Conservation (phyloP, 495 filamentous ascomycete species). For the Staphylotrichum tortipilum region DNA sequence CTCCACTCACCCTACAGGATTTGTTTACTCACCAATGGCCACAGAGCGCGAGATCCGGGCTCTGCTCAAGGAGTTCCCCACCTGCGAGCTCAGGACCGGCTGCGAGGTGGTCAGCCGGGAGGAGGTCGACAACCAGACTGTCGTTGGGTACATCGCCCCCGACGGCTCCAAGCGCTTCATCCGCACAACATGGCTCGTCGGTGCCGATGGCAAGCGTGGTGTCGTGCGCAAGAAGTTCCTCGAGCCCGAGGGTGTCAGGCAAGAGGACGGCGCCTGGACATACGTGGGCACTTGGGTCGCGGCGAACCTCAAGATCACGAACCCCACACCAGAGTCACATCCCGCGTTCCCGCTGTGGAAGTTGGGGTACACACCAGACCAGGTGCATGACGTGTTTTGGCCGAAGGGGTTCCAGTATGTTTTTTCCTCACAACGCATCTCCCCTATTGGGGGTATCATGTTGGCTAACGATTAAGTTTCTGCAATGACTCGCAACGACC, state of each 20-base stretch:
- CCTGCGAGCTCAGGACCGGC: no score
- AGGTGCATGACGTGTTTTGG: slow-evolving; percentile 46
- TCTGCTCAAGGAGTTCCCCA: no score
- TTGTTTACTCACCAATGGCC: no score
- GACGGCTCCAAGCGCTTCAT: slow-evolving; percentile 20
- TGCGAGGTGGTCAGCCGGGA: no score
- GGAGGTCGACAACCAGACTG: slow-evolving; percentile 21
- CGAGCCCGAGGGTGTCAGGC: slow-evolving; percentile 34
- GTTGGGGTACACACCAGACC: slow-evolving; percentile 37
- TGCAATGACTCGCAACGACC: slow-evolving; percentile 2
- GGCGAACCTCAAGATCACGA: slow-evolving; percentile 37
- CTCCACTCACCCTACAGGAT: no score
- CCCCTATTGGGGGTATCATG: background rate
- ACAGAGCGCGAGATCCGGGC: no score
- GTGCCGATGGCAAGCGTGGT: slow-evolving; percentile 46
- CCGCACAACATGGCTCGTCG: slow-evolving; percentile 34
- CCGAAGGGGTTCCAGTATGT: slow-evolving; percentile 38
- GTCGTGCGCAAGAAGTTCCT: slow-evolving; percentile 43
- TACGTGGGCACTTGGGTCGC: slow-evolving; percentile 49
- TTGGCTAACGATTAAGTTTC: background rate
- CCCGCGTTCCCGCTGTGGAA: slow-evolving; percentile 43
- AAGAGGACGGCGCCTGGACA: slow-evolving; percentile 28
- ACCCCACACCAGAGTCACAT: slow-evolving; percentile 40
- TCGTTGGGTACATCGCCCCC: slow-evolving; percentile 29
- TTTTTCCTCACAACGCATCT: slow-evolving; percentile 30